Evolutionary conservation across 306 rosid genomes (phyloP).

Genomic region (Ormosia semicastrata): DNA sequence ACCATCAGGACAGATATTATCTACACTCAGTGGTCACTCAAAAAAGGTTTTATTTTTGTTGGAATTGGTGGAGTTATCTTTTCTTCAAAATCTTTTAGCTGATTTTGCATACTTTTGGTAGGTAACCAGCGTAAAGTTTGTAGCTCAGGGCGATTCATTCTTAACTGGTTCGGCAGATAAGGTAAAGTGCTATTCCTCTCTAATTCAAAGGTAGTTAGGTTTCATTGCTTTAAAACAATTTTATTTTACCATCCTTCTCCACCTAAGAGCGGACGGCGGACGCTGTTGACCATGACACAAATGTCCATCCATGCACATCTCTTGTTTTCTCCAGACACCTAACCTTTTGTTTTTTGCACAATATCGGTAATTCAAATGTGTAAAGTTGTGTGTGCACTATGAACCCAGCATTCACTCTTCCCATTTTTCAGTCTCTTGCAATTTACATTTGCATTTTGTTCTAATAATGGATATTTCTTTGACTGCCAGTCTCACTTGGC

Average conservation of each 20-base stretch:
- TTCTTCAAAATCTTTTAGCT: slow-evolving; percentile 19
- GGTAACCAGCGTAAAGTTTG: slow-evolving; percentile 93
- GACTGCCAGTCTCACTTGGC: not conserved
- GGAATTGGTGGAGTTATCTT: not conserved
- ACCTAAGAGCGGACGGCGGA: not conserved
- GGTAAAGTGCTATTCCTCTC: slow-evolving; percentile 43
- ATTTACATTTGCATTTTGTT: not conserved
- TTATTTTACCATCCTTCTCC: not conserved
- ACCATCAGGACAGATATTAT: slow-evolving; percentile 85
- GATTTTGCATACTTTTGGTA: slow-evolving; percentile 34
- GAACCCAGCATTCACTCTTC: not conserved
- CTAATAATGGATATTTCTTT: not conserved
- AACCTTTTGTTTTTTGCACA: not conserved
- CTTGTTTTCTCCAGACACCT: not conserved
- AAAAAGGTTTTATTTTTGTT: slow-evolving; percentile 67
- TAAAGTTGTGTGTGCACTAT: not conserved
- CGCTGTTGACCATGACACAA: not conserved
- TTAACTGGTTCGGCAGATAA: slow-evolving; percentile 89
- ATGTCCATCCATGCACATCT: not conserved
- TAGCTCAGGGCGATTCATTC: slow-evolving; percentile 64
- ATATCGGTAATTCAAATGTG: not conserved
- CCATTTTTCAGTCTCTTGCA: not conserved
- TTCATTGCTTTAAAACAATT: not conserved
- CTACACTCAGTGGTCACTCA: slow-evolving; percentile 90
- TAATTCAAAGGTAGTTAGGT: not conserved